Percentiles rank a stretch among this genome's conserved stretches.
phyloP scores from a whole-genome alignment of 768 basidiomycete genomes.

The Cystobasidium ongulense region DNA sequence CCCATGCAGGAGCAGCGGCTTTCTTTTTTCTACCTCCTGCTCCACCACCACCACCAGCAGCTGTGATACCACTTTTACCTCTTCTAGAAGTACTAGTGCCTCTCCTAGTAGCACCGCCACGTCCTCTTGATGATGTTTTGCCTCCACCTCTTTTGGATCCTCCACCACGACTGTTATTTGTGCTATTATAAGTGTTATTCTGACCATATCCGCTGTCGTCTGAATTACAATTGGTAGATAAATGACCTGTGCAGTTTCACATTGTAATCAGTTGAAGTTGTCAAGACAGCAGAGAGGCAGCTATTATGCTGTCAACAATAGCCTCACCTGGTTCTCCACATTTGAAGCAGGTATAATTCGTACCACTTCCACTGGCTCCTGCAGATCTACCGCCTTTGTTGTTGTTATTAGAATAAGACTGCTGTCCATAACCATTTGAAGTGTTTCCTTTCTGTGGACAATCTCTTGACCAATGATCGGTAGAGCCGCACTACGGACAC shows the following conservation, averaged over 20 bases:
- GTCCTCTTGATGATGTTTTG: background rate
- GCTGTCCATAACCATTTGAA: background rate
- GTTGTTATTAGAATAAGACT: background rate
- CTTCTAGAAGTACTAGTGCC: background rate
- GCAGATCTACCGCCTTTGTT: background rate
- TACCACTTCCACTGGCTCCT: background rate
- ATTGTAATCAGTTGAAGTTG: background rate
- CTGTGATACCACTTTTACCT: background rate
- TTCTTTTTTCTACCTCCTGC: background rate
- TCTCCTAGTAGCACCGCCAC: background rate
- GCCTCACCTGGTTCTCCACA: conserved; percentile 28
- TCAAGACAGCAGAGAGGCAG: background rate
- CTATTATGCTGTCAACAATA: background rate
- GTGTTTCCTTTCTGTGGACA: conserved; percentile 6
- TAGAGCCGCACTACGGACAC: background rate
- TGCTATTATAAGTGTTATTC: background rate
- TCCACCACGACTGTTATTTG: background rate
- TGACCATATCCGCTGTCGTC: background rate
- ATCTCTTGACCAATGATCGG: background rate
- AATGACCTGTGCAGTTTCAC: background rate
- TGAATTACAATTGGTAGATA: background rate
- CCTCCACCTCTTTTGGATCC: background rate
- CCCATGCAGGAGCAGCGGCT: background rate
- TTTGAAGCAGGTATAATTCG: conserved; percentile 24
- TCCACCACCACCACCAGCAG: background rate